These are phyloP conservation scores for Colletotrichum simmondsii DNA, from an alignment of 2,329 filamentous ascomycete genomes.

Conservation along the genomic window DNA sequence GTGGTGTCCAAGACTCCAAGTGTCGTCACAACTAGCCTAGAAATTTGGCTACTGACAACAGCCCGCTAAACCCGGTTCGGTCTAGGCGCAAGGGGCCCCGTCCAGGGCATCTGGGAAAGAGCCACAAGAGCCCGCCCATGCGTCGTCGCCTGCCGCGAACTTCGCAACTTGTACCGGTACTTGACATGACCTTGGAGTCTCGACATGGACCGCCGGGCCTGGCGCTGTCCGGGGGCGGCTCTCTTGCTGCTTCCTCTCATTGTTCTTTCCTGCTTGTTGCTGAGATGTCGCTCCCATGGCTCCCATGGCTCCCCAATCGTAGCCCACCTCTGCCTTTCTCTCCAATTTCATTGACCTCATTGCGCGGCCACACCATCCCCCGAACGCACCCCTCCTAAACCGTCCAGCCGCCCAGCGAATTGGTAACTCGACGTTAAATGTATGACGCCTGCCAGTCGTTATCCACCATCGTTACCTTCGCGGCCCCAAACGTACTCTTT, in stretches of 20 bases:
- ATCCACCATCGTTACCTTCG: slow-evolving; percentile 20
- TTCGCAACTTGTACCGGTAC: slow-evolving; percentile 25
- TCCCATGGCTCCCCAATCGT: neutral
- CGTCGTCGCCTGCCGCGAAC: slow-evolving; percentile 22
- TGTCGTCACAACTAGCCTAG: slow-evolving; percentile 31
- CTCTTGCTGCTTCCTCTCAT: slow-evolving; percentile 22
- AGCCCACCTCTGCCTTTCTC: neutral
- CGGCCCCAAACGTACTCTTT: slow-evolving; percentile 17
- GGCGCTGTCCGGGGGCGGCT: slow-evolving; percentile 27
- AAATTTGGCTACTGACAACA: slow-evolving; percentile 28
- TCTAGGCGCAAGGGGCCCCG: slow-evolving; percentile 28
- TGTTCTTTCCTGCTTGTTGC: slow-evolving; percentile 7
- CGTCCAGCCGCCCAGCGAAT: slow-evolving; percentile 28
- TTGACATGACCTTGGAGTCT: slow-evolving; percentile 26
- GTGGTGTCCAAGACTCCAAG: neutral
- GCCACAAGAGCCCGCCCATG: slow-evolving; percentile 14
- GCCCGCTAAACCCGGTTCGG: slow-evolving; percentile 23
- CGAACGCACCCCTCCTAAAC: slow-evolving; percentile 27
- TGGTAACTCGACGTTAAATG: slow-evolving; percentile 35
- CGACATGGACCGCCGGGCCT: slow-evolving; percentile 29
- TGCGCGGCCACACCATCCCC: slow-evolving; percentile 33
- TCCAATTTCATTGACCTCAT: slow-evolving; percentile 35
- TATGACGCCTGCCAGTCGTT: slow-evolving; percentile 33
- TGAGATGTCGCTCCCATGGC: neutral
- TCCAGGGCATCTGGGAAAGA: slow-evolving; percentile 20